Evolutionary conservation across 352 stramenopile genomes (phyloP).

Genomic region (Bremia lactucae): DNA sequence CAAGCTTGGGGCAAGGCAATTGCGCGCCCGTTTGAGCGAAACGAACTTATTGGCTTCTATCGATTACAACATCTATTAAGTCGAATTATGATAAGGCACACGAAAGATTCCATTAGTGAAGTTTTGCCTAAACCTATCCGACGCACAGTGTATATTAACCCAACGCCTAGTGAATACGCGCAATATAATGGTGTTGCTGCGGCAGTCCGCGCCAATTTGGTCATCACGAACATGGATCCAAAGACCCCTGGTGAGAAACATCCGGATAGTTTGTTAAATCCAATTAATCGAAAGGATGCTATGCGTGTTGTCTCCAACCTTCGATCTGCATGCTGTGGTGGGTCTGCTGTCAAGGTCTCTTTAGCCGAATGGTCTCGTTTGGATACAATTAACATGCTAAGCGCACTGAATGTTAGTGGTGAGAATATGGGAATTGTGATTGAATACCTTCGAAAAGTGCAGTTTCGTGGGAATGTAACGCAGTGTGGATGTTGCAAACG

Average conservation of each 20-base stretch:
- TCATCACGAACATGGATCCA: slow-evolving; percentile 68
- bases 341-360: slow-evolving; percentile 30
- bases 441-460: slow-evolving; percentile 47
- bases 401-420: slow-evolving; percentile 23
- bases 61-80: slow-evolving; percentile 79
- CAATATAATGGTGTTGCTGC: slow-evolving; percentile 63
- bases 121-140: slow-evolving; percentile 48
- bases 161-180: slow-evolving; percentile 37
- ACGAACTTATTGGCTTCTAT: slow-evolving; percentile 43
- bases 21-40: slow-evolving; percentile 54
- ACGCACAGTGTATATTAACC: slow-evolving; percentile 31
- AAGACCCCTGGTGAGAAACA: slow-evolving; percentile 45
- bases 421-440: slow-evolving; percentile 31
- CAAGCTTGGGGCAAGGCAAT: slow-evolving; percentile 75
- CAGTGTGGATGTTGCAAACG: slow-evolving; percentile 80
- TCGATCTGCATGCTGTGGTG: slow-evolving; percentile 44
- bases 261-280: slow-evolving; percentile 67
- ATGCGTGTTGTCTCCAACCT: slow-evolving; percentile 51
- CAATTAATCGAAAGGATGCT: slow-evolving; percentile 50
- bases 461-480: slow-evolving; percentile 29
- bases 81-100: slow-evolving; percentile 92
- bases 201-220: slow-evolving; percentile 54
- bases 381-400: slow-evolving; percentile 59
- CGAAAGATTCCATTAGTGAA: slow-evolving; percentile 81
- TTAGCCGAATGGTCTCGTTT: slow-evolving; percentile 29